Conservation (phyloP, 1,284 basidiomycete genomes). For the Ceratobasidium sp. region DNA sequence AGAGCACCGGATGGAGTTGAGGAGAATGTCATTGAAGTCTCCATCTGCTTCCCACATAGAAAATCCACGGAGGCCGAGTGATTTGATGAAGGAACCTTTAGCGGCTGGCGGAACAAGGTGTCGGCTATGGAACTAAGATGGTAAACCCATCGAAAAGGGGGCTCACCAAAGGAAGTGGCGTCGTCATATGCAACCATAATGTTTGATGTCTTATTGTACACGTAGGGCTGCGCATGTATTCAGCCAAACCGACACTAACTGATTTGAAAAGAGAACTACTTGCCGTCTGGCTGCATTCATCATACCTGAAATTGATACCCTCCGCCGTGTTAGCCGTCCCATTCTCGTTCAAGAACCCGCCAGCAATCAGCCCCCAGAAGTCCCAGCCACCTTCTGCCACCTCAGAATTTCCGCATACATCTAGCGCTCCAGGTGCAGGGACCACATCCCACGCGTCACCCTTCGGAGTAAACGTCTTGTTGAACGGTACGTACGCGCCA, state of each 20-base stretch:
- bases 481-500: constrained; percentile 61
- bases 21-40: constrained; percentile 66
- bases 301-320: constrained; percentile 65
- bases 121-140: not conserved
- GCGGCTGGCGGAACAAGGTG: constrained; percentile 49
- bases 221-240: constrained; percentile 62
- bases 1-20: constrained; percentile 62
- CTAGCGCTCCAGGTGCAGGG: constrained; percentile 54
- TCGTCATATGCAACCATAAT: constrained; percentile 73
- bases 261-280: constrained; percentile 48
- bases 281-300: constrained; percentile 75
- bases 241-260: constrained; percentile 4
- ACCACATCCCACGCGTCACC: constrained; percentile 68
- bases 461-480: constrained; percentile 56
- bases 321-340: constrained; percentile 58
- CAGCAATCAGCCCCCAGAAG: constrained; percentile 68
- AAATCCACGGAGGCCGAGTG: constrained; percentile 65
- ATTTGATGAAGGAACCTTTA: constrained; percentile 69
- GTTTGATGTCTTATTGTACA: constrained; percentile 65
- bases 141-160: not conserved
- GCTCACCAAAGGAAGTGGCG: constrained; percentile 60
- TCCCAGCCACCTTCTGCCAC: constrained; percentile 63
- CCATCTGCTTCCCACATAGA: constrained; percentile 72
- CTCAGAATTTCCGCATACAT: constrained; percentile 63
- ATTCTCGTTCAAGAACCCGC: constrained; percentile 63